A percentile compares a stretch with the other conserved stretches of the same genome.
Conservation (phyloP, 305 asterid species). For the Ajuga reptans region DNA sequence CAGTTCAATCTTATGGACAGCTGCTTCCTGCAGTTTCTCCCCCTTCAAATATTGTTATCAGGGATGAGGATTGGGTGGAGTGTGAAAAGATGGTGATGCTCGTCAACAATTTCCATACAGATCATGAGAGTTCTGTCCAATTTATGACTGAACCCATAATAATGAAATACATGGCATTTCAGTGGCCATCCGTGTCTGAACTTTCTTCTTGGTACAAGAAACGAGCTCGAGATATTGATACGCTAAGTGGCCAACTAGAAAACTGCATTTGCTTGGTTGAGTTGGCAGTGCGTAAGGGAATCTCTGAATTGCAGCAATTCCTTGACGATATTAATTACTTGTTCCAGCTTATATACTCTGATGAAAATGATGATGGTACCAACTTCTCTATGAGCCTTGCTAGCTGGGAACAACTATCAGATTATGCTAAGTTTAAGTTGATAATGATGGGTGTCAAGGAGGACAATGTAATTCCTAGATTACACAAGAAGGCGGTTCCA, state of each 20-base stretch:
- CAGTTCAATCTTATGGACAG: slow-evolving; percentile 79
- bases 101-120: slow-evolving; percentile 36
- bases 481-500: slow-evolving; percentile 67
- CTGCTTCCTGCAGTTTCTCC: slow-evolving; percentile 85
- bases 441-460: slow-evolving; percentile 62
- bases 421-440: slow-evolving; percentile 81
- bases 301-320: slow-evolving; percentile 62
- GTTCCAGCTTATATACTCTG: slow-evolving; percentile 68
- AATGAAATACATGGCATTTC: slow-evolving; percentile 50
- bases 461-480: slow-evolving; percentile 54
- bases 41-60: slow-evolving; percentile 51
- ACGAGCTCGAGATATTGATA: slow-evolving; percentile 85
- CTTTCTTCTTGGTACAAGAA: slow-evolving; percentile 84
- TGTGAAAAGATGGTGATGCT: slow-evolving; percentile 58
- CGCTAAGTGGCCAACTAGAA: slow-evolving; percentile 84
- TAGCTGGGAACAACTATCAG: slow-evolving; percentile 74
- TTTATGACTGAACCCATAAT: slow-evolving; percentile 71
- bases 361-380: slow-evolving; percentile 43
- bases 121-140: slow-evolving; percentile 39
- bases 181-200: slow-evolving; percentile 77
- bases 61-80: slow-evolving; percentile 97
- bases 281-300: slow-evolving; percentile 72
- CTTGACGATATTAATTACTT: slow-evolving; percentile 66
- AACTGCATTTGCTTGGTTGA: slow-evolving; percentile 79
- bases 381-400: slow-evolving; percentile 56